Base-by-base conservation (phyloP, 805 yeast species). In the Yamadazyma insecticola region DNA sequence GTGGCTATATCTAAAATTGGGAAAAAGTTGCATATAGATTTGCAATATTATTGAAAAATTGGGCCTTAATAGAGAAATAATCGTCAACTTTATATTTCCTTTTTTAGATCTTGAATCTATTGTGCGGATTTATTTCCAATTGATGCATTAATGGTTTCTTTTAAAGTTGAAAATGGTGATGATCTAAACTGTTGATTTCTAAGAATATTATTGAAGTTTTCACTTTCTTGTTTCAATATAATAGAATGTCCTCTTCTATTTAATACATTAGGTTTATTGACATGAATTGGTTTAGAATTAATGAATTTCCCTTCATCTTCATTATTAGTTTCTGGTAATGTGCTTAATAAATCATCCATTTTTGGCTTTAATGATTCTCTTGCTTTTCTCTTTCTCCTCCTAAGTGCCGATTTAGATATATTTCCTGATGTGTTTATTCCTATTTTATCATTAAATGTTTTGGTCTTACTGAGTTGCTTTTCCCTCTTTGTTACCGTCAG, bases 321-420 rank as follows among this genome's bases (percentile, higher is more conserved):
- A 6, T 8, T 13, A 16, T 37, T 26, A 7, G 32, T 55, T 14
- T 65, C 70, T 2, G 67, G 67, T 30, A 83, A 60, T 12, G 73
- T 75, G 17, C 62, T 61, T 33, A 78, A 58, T 26, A 83, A 55
- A 42, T 83, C 92, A 32, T 69, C 64, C 74, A 83, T 69, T 45
- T 77, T 71, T 4, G 89, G 86, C 44, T 73, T 74, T 37, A 84
- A 59, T 42, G 78, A 74, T 35, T 81, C 82, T 44, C 71, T 73
- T 29, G 67, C 63, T 44, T 69, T 73, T 41, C 73, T 64, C 41
- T 84, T 74, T 45, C 79, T 78, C 42, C 86, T 69, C 48, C 86
- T 69, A 3, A 70, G 39, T 0, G 87, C 63, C 5, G 86, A 77
- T 50, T 82, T 83, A 13, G 87, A 78, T 25, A 83, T 66, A 14